A percentile compares a stretch with the other conserved stretches of the same genome.
These are phyloP conservation scores for Arabis hirsuta DNA, from an alignment of 345 rosid species.

Conservation along the genomic window DNA sequence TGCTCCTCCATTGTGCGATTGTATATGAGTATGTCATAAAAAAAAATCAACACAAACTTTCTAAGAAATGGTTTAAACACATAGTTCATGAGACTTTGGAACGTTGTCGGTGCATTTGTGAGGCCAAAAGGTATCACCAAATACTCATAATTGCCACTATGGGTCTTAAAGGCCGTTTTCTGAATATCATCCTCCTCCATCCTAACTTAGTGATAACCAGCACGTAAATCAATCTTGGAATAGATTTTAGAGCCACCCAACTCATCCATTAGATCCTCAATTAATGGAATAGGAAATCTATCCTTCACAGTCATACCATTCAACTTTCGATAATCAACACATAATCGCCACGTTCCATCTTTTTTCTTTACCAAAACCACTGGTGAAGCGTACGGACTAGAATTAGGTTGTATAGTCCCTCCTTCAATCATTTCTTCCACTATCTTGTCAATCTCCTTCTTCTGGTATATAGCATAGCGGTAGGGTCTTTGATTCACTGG, in stretches of 20 bases:
- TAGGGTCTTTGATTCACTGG: not conserved
- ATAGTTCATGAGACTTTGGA: accelerated
- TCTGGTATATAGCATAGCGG: not conserved
- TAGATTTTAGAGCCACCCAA: accelerated
- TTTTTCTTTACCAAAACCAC: not conserved
- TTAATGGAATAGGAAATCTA: not conserved
- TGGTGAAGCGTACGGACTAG: not conserved
- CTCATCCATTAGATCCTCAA: not conserved
- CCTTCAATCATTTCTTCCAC: not conserved
- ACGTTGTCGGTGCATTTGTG: accelerated
- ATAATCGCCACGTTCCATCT: too few species aligned
- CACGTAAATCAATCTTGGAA: not conserved
- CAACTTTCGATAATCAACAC: too few species aligned
- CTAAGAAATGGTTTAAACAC: not conserved
- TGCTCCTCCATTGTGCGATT: accelerated
- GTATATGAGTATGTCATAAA: not conserved
- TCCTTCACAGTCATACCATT: too few species aligned
- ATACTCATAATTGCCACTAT: not conserved
- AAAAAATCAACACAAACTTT: not conserved
- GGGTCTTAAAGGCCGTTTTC: not conserved
- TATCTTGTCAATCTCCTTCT: not conserved
- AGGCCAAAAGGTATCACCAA: not conserved
- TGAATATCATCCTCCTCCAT: accelerated
- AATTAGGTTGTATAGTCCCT: not conserved
- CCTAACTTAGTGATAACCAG: accelerated